Evolutionary conservation across 805 yeast species (phyloP), one percentile per base, ranked within the genome.

Genomic region (Spathaspora arborariae): DNA sequence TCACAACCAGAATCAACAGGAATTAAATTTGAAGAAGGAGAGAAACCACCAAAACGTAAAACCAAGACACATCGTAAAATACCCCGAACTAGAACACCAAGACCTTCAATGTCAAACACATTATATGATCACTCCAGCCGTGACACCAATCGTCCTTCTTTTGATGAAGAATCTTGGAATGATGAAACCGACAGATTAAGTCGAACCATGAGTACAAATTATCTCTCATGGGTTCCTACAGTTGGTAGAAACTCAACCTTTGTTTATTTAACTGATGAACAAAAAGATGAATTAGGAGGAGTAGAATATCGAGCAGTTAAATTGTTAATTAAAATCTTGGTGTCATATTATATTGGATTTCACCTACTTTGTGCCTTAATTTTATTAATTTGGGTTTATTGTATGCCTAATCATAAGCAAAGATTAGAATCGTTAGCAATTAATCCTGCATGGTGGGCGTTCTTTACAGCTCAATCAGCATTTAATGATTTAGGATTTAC

Each of bases 241-340:
- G 78, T 94, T 30, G 98, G 97, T 9, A 78, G 97, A 63, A 94
- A 94, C 64, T 92, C 98, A 0, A 84, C 91, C 0, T 94, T 94
- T 71, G 85, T 89, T 2, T 85, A 85, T 13, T 64, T 94, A 38
- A 81, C 88, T 2, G 88, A 82, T 33, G 83, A 78, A 20, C 98
- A 94, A 63, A 90, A 88, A 57, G 95, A 87, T 49, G 99, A 94
- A 62, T 68, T 94, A 34, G 99, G 99, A 34, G 99, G 99, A 42
- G 97, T 94, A 13, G 99, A 94, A 60, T 94, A 94, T 62, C 77
- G 97, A 39, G 89, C 99, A 0, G 76, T 88, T 48, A 89, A 89
- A 58, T 68, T 90, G 8, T 68, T 94, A 47, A 80, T 85, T 48
- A 77, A 78, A 52, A 78, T 92, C 39, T 65, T 92, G 11, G 60